Conservation (phyloP, 2,329 filamentous ascomycete species). For the Pyrenochaeta sp. region DNA sequence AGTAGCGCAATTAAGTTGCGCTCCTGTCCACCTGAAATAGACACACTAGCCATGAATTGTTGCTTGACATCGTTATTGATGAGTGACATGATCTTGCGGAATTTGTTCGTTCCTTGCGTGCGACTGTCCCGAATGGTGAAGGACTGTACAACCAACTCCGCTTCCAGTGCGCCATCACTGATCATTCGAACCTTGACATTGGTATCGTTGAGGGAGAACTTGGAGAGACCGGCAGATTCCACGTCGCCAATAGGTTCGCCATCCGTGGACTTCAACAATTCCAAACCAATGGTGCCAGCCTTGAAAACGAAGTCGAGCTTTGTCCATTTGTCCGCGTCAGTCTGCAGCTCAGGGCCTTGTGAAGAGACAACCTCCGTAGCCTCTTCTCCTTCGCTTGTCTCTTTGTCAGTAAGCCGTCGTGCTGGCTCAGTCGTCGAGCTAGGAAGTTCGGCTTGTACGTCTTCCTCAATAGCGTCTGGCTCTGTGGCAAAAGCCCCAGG, state of each 20-base stretch:
- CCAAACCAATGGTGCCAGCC: constrained; percentile 84
- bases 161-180: constrained; percentile 88
- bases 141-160: constrained; percentile 89
- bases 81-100: constrained; percentile 96
- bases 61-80: constrained; percentile 91
- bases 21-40: constrained; percentile 85
- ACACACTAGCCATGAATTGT: constrained; percentile 97
- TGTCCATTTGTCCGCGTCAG: constrained; percentile 79
- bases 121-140: constrained; percentile 95
- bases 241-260: constrained; percentile 80
- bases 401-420: constrained; percentile 53
- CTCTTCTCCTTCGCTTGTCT: constrained; percentile 42
- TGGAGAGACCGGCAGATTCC: constrained; percentile 82
- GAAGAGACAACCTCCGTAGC: constrained; percentile 58
- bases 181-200: constrained; percentile 91
- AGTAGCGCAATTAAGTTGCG: constrained; percentile 87
- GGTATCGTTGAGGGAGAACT: constrained; percentile 93
- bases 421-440: constrained; percentile 60
- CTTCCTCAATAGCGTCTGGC: constrained; percentile 70
- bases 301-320: constrained; percentile 93
- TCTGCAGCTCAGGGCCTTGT: constrained; percentile 71
- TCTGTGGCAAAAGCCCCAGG: constrained; percentile 86
- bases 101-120: constrained; percentile 90
- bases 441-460: constrained; percentile 77
- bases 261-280: constrained; percentile 80